Conservation (phyloP, 1,284 basidiomycete species). For the Exobasidium rhododendri region DNA sequence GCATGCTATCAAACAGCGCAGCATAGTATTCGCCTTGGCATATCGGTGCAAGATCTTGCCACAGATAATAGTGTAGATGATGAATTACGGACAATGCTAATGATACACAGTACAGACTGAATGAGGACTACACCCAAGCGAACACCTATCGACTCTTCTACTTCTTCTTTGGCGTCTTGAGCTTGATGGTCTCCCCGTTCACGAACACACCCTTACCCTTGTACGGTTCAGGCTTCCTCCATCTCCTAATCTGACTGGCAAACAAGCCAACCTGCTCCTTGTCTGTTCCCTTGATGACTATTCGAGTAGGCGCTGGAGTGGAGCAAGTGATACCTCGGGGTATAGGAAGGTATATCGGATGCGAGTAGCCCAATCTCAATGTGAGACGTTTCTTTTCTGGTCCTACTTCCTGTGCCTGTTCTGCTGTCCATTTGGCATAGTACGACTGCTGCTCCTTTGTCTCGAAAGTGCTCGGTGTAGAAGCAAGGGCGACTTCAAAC, state of each 20-base stretch:
- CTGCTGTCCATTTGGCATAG: neutral
- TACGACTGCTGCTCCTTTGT: conserved; percentile 28
- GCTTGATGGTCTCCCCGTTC: conserved; percentile 78
- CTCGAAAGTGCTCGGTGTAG: conserved; percentile 26
- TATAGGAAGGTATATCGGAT: conserved; percentile 77
- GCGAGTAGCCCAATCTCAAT: conserved; percentile 73
- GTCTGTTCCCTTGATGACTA: conserved; percentile 60
- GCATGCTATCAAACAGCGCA: no score
- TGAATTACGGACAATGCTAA: no score
- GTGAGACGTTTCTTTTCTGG: conserved; percentile 27
- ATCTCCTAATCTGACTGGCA: conserved; percentile 77
- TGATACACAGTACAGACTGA: no score
- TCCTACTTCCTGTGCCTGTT: neutral
- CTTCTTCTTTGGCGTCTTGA: conserved; percentile 93
- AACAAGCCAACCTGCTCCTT: conserved; percentile 73
- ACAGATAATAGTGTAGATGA: no score
- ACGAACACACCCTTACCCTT: conserved; percentile 85
- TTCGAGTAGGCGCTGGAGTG: conserved; percentile 59
- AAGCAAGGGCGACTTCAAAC: conserved; percentile 31
- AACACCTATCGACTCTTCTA: no score
- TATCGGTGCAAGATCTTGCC: no score
- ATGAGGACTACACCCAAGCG: no score
- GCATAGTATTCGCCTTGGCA: no score
- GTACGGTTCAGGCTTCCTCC: conserved; percentile 91
- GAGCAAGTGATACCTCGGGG: conserved; percentile 59